phyloP scores from a whole-genome alignment of 345 rosid species.

The Alliaria petiolata region DNA sequence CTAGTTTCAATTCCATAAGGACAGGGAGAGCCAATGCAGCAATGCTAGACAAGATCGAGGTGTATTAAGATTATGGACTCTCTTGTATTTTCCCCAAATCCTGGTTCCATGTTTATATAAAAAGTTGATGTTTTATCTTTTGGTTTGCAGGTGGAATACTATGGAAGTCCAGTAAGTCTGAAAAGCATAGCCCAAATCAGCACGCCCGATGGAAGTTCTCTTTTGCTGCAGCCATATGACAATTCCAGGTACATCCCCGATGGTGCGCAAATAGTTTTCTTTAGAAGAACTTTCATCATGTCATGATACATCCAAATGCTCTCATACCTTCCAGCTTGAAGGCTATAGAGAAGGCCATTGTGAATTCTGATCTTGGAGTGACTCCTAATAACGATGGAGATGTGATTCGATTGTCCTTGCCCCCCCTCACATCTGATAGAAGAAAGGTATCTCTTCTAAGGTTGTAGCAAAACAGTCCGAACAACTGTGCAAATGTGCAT shows the following conservation, averaged over 20 bases:
- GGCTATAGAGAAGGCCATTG: constrained; percentile 91
- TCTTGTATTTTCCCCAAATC: too few relatives aligned
- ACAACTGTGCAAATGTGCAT: too few relatives aligned
- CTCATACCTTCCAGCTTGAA: constrained; percentile 55
- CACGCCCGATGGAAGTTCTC: constrained; percentile 87
- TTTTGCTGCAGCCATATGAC: constrained; percentile 89
- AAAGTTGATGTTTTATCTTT: background rate
- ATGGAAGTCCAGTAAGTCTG: constrained; percentile 89
- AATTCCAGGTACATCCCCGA: constrained; percentile 66
- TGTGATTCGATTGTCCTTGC: constrained; percentile 72
- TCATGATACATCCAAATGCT: background rate
- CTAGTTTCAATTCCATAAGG: constrained; percentile 78
- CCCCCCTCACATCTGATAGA: constrained; percentile 86
- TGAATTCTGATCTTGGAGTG: constrained; percentile 78
- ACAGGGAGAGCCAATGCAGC: constrained; percentile 84
- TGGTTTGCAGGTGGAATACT: constrained; percentile 70
- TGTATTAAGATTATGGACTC: constrained; percentile 6
- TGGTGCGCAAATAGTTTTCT: background rate
- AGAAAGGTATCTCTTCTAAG: constrained; percentile 77
- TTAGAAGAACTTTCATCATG: constrained; percentile 6
- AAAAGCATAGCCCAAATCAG: constrained; percentile 91
- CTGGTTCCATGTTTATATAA: background rate
- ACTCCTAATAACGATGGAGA: constrained; percentile 95
- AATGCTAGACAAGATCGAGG: constrained; percentile 90
- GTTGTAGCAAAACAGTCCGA: constrained; percentile 89